Evolutionary conservation across 352 stramenopile genomes (phyloP).

Genomic region (Globisporangium megalacanthum): DNA sequence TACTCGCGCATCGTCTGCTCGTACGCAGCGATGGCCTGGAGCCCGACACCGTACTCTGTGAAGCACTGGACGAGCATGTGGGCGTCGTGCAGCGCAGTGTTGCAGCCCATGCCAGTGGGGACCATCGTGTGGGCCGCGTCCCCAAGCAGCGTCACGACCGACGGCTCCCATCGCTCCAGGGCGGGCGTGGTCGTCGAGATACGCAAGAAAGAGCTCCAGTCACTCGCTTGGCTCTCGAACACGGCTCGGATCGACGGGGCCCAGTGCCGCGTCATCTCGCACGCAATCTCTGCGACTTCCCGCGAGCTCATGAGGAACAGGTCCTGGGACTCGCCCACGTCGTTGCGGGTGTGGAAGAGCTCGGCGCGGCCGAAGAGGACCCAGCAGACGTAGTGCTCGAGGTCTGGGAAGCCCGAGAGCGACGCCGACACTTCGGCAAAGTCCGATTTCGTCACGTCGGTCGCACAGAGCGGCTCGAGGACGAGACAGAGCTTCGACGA

Average conservation of each 20-base stretch:
- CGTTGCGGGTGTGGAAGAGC: constrained; percentile 25
- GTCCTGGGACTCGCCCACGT: constrained; percentile 25
- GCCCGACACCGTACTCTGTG: constrained; percentile 26
- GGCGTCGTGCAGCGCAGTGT: constrained; percentile 49
- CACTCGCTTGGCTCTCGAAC: constrained; percentile 31
- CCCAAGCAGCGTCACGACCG: constrained; percentile 44
- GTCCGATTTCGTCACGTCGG: constrained; percentile 24
- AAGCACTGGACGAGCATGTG: constrained; percentile 41
- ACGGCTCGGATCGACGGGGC: constrained; percentile 35
- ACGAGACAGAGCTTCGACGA: constrained; percentile 45
- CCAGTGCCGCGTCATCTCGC: constrained; percentile 52
- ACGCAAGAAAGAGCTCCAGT: constrained; percentile 52
- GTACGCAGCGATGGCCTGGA: constrained; percentile 45
- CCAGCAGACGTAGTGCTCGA: constrained; percentile 60
- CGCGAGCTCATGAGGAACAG: constrained; percentile 41
- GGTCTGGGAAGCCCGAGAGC: constrained; percentile 14
- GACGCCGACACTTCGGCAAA: constrained; percentile 9
- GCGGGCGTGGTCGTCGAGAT: constrained; percentile 58
- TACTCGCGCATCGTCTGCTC: constrained; percentile 52
- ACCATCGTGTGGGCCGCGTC: constrained; percentile 64
- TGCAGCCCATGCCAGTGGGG: constrained; percentile 46
- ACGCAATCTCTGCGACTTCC: constrained; percentile 36
- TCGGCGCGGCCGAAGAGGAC: constrained; percentile 42
- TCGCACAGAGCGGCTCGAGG: constrained; percentile 41
- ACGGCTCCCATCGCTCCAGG: constrained; percentile 36